Evolutionary conservation across 192 early-diverging fungal species (phyloP).

Genomic region (Paraglomus brasilianum): DNA sequence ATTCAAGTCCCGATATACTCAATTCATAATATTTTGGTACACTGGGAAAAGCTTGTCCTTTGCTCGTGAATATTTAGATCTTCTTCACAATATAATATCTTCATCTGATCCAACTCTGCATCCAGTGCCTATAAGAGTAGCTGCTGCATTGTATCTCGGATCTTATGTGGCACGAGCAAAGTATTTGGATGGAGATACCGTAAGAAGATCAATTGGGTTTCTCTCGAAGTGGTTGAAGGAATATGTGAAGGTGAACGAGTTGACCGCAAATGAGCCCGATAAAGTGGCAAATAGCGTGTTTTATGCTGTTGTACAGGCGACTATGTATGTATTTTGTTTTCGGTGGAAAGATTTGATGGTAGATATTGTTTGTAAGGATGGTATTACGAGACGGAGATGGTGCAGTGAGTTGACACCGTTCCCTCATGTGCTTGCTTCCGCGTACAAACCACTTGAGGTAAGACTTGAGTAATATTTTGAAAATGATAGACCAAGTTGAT

Average conservation of each 20-base stretch:
- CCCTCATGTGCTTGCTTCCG: slow-evolving; percentile 72
- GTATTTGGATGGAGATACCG: slow-evolving; percentile 62
- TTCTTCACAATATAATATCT: neutral
- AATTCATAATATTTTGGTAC: slow-evolving; percentile 88
- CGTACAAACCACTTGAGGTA: slow-evolving; percentile 78
- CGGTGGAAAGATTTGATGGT: slow-evolving; percentile 81
- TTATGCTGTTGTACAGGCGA: slow-evolving; percentile 81
- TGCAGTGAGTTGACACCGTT: slow-evolving; percentile 64
- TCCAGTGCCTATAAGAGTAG: slow-evolving; percentile 68
- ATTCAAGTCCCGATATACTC: slow-evolving; percentile 85
- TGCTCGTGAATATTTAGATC: too few species aligned
- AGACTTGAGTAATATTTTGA: too few species aligned
- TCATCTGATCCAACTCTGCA: slow-evolving; percentile 32
- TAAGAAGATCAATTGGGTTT: slow-evolving; percentile 66
- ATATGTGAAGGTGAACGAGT: slow-evolving; percentile 70
- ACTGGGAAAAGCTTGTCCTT: slow-evolving; percentile 51
- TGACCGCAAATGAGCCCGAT: slow-evolving; percentile 44
- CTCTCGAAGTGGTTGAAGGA: slow-evolving; percentile 65
- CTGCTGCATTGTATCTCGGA: slow-evolving; percentile 81
- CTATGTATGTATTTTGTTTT: slow-evolving; percentile 96
- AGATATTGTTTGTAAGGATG: slow-evolving; percentile 28
- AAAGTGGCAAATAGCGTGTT: slow-evolving; percentile 73
- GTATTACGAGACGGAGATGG: slow-evolving; percentile 46
- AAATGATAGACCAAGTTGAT: too few species aligned
- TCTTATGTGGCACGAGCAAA: slow-evolving; percentile 87